These are phyloP conservation scores for Colletotrichum tanaceti DNA, from an alignment of 2,329 filamentous ascomycete species.

Conservation along the genomic window DNA sequence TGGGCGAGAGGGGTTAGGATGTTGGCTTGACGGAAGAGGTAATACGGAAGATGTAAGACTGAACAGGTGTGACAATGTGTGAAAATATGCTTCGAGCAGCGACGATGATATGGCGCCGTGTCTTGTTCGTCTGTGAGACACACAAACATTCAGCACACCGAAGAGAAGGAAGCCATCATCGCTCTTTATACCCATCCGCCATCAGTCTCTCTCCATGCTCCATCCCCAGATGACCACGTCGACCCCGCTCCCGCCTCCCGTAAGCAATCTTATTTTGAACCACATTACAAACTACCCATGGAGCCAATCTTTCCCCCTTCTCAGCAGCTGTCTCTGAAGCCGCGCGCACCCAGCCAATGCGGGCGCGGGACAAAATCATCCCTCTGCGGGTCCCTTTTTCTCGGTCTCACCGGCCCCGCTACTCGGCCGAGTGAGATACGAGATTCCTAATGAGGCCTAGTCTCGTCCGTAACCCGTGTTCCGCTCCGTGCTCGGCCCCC, in stretches of 20 bases:
- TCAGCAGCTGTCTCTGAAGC: background rate
- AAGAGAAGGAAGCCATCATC: background rate
- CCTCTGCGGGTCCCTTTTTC: background rate
- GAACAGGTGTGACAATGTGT: background rate
- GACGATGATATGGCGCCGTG: background rate
- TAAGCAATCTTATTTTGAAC: background rate
- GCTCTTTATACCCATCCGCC: constrained; percentile 2
- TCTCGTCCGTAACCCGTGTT: background rate
- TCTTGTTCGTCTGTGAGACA: background rate
- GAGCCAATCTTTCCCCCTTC: background rate
- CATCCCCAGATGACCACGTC: background rate
- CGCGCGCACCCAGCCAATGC: background rate
- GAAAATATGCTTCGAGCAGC: too few species aligned
- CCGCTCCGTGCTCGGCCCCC: background rate
- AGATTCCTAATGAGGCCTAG: constrained; percentile 10
- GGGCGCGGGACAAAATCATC: background rate
- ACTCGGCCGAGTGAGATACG: constrained; percentile 34
- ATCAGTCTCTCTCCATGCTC: background rate
- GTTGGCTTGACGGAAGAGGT: background rate
- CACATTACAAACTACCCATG: background rate
- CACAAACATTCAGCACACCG: background rate
- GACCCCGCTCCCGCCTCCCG: background rate
- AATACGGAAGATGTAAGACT: background rate
- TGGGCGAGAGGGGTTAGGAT: background rate
- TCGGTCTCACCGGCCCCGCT: constrained; percentile 18